A percentile compares a stretch with the other conserved stretches of the same genome.
Evolutionary conservation across 2,329 filamentous ascomycete genomes (phyloP).

Genomic region (Sporothrix luriei): DNA sequence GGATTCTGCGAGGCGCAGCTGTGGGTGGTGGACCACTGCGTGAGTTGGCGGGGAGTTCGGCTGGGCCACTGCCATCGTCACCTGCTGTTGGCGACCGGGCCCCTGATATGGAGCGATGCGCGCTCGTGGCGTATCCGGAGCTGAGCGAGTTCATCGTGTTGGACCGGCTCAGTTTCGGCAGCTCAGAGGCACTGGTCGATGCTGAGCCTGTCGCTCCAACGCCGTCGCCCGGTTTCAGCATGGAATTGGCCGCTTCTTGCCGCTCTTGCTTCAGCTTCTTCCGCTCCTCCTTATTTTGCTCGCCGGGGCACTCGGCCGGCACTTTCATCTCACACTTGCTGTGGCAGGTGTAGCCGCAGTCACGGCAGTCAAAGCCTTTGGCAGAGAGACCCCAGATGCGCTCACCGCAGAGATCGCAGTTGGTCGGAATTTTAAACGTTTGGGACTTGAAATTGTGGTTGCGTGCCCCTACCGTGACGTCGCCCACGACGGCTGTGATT

Average conservation of each 20-base stretch:
- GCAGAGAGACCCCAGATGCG: slow-evolving; percentile 96
- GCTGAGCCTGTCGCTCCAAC: slow-evolving; percentile 14
- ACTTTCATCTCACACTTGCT: slow-evolving; percentile 99
- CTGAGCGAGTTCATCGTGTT: slow-evolving; percentile 90
- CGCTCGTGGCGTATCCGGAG: slow-evolving; percentile 82
- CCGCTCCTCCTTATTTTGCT: slow-evolving; percentile 89
- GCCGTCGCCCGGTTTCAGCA: slow-evolving; percentile 53
- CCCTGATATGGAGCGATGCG: slow-evolving; percentile 73
- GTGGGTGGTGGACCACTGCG: slow-evolving; percentile 43
- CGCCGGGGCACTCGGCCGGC: slow-evolving; percentile 90
- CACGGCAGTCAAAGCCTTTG: slow-evolving; percentile 93
- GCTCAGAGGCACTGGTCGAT: slow-evolving; percentile 57
- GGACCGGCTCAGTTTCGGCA: slow-evolving; percentile 70
- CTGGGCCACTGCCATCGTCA: slow-evolving; percentile 48
- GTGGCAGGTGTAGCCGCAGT: slow-evolving; percentile 97
- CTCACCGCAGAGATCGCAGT: slow-evolving; percentile 95
- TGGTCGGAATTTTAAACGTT: slow-evolving; percentile 98
- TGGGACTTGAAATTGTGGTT: slow-evolving; percentile 99
- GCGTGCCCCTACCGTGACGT: slow-evolving; percentile 87
- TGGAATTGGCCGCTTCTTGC: slow-evolving; percentile 73
- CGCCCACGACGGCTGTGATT: slow-evolving; percentile 87
- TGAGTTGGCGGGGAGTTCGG: slow-evolving; percentile 41
- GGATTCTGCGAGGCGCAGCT: slow-evolving; percentile 67
- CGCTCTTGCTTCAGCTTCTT: slow-evolving; percentile 89
- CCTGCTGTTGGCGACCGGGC: slow-evolving; percentile 49